phyloP scores from a whole-genome alignment of 1,139 yeast species.

The Magnusiomyces starmeri region DNA sequence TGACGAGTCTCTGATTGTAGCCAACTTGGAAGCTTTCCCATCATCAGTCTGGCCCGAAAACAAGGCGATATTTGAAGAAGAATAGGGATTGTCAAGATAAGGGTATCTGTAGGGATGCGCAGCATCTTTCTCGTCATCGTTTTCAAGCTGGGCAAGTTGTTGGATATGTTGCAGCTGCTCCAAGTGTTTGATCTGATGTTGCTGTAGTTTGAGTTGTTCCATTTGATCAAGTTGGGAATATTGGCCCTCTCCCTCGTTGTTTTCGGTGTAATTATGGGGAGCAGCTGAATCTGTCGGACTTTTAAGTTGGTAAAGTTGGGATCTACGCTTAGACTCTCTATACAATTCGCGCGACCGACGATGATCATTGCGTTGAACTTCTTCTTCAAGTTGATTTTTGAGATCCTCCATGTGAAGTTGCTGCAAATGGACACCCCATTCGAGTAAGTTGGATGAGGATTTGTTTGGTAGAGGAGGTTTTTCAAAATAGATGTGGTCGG shows the following conservation, averaged over 20 bases:
- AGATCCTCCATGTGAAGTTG: not conserved
- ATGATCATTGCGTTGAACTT: not conserved
- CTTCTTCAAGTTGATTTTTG: not conserved
- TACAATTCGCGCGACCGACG: not conserved
- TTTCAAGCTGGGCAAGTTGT: not conserved
- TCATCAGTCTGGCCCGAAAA: not conserved
- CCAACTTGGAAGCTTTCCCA: not conserved
- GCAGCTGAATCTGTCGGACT: too few relatives aligned
- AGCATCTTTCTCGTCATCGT: not conserved
- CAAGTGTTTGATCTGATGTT: too few relatives aligned
- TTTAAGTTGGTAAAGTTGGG: not conserved
- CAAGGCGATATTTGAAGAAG: not conserved
- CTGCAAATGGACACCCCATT: not conserved
- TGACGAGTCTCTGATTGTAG: not conserved
- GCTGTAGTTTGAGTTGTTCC: not conserved
- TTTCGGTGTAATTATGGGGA: too few relatives aligned
- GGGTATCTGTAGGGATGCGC: too few relatives aligned
- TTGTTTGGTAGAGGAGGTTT: conserved; percentile 1
- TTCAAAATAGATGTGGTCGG: conserved; percentile 1
- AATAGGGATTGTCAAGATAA: not conserved
- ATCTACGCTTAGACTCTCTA: not conserved
- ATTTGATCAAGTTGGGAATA: not conserved
- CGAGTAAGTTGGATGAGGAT: not conserved
- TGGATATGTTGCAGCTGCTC: not conserved
- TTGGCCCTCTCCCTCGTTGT: not conserved